phyloP scores from a whole-genome alignment of 2,329 filamentous ascomycete species.

The Corynespora cassiicola region DNA sequence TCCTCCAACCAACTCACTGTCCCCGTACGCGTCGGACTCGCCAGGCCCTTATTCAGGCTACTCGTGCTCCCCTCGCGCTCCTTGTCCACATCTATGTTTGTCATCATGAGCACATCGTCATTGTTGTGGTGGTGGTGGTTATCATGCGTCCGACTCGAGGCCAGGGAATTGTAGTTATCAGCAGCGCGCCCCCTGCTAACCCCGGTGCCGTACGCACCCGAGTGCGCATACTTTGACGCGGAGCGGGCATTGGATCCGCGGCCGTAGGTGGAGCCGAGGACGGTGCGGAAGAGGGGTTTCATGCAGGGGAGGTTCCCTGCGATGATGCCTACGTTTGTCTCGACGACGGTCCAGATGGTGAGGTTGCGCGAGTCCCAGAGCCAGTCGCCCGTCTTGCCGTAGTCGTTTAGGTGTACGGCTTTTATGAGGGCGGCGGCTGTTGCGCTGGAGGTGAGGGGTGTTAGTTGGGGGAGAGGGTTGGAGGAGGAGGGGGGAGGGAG shows the following conservation, averaged over 20 bases:
- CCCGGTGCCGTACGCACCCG: constrained; percentile 23
- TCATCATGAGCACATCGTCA: constrained; percentile 11
- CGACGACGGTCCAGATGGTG: constrained; percentile 55
- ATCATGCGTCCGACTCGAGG: constrained; percentile 4
- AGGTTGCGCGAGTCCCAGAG: constrained; percentile 53
- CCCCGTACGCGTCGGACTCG: constrained; percentile 13
- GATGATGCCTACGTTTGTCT: constrained; percentile 53
- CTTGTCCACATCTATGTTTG: constrained; percentile 17
- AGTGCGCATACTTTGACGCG: constrained; percentile 17
- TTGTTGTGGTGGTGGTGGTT: neutral
- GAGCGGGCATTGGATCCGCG: constrained; percentile 22
- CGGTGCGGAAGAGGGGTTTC: constrained; percentile 48
- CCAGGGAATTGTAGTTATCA: constrained; percentile 14
- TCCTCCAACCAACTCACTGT: constrained; percentile 7
- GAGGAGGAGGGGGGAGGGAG: too few relatives aligned
- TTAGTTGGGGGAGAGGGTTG: constrained; percentile 1
- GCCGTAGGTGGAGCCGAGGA: constrained; percentile 39
- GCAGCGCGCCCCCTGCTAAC: constrained; percentile 14
- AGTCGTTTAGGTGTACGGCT: constrained; percentile 38
- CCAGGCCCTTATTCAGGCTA: constrained; percentile 4
- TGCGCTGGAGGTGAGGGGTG: constrained; percentile 31
- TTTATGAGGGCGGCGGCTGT: constrained; percentile 53
- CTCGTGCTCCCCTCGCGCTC: constrained; percentile 1
- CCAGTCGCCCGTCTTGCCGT: constrained; percentile 46
- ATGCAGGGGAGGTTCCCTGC: constrained; percentile 53